phyloP scores from a whole-genome alignment of 148 eudicot species.

The Amaranthus palmeri region DNA sequence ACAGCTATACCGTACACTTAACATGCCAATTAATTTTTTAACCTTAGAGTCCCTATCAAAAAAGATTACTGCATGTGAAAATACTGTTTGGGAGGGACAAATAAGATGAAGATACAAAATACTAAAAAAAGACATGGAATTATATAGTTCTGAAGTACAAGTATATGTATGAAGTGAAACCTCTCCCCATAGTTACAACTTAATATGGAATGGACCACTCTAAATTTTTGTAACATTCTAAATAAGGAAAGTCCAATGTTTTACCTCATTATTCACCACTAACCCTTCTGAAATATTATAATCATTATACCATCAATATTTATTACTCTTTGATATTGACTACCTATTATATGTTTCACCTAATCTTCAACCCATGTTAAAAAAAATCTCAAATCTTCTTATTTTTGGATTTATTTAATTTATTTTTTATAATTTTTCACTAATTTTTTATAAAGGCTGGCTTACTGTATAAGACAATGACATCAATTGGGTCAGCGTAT shows the following conservation, averaged over 20 bases:
- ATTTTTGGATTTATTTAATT: too few species aligned
- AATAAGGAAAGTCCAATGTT: constrained; percentile 19
- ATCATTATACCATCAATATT: constrained; percentile 11
- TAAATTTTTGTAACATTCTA: constrained; percentile 7
- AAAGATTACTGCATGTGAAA: constrained; percentile 14
- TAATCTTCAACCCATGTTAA: not conserved
- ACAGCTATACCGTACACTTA: too few species aligned
- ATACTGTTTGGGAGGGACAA: constrained; percentile 8
- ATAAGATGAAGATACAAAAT: constrained; percentile 1
- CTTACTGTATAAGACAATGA: too few species aligned
- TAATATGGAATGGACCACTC: constrained; percentile 10
- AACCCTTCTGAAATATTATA: constrained; percentile 12
- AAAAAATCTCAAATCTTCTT: too few species aligned
- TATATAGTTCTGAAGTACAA: too few species aligned
- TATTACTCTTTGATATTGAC: not conserved
- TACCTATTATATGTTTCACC: not conserved
- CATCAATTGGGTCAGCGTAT: too few species aligned
- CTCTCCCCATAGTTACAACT: not conserved
- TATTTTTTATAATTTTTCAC: too few species aligned
- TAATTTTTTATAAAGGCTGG: too few species aligned
- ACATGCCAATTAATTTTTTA: too few species aligned
- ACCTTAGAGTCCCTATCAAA: not conserved
- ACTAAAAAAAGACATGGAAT: constrained; percentile 6
- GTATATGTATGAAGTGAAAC: not conserved
- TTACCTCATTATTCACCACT: not conserved